These are phyloP conservation scores for Purpureocillium takamizusanense DNA, from an alignment of 2,329 filamentous ascomycete genomes.

Conservation along the genomic window DNA sequence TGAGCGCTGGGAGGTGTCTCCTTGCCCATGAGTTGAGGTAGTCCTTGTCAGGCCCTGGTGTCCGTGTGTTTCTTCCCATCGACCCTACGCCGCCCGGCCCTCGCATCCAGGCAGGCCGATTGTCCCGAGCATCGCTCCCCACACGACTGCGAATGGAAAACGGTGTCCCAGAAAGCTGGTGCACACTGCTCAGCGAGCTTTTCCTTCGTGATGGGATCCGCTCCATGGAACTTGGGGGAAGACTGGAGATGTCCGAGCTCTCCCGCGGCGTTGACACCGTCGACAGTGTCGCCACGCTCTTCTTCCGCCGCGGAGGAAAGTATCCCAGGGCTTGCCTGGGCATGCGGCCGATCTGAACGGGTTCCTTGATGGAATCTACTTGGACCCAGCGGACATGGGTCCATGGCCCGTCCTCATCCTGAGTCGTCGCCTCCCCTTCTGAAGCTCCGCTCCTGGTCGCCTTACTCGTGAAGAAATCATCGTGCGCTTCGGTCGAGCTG, in stretches of 20 bases:
- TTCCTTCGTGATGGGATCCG: slow-evolving; percentile 29
- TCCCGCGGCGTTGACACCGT: slow-evolving; percentile 58
- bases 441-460: slow-evolving; percentile 23
- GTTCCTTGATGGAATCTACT: slow-evolving; percentile 57
- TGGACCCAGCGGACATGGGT: slow-evolving; percentile 84
- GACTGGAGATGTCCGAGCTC: slow-evolving; percentile 51
- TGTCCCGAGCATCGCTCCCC: slow-evolving; percentile 28
- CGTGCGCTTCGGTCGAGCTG: slow-evolving; percentile 15
- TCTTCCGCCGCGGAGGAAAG: slow-evolving; percentile 84
- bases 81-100: slow-evolving; percentile 86
- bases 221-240: slow-evolving; percentile 25
- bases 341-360: slow-evolving; percentile 80
- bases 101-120: slow-evolving; percentile 54
- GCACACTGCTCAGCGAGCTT: slow-evolving; percentile 29
- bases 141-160: slow-evolving; percentile 26
- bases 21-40: slow-evolving; percentile 76
- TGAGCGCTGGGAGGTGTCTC: slow-evolving; percentile 72
- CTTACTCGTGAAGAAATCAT: slow-evolving; percentile 30
- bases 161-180: slow-evolving; percentile 21
- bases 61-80: slow-evolving; percentile 59
- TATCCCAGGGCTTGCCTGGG: slow-evolving; percentile 75
- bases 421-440: slow-evolving; percentile 10
- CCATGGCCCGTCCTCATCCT: slow-evolving; percentile 60
- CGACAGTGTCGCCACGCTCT: slow-evolving; percentile 62
- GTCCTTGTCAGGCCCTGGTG: slow-evolving; percentile 76